phyloP scores from a whole-genome alignment of 2,329 filamentous ascomycete genomes.

The Fusarium tupiense region DNA sequence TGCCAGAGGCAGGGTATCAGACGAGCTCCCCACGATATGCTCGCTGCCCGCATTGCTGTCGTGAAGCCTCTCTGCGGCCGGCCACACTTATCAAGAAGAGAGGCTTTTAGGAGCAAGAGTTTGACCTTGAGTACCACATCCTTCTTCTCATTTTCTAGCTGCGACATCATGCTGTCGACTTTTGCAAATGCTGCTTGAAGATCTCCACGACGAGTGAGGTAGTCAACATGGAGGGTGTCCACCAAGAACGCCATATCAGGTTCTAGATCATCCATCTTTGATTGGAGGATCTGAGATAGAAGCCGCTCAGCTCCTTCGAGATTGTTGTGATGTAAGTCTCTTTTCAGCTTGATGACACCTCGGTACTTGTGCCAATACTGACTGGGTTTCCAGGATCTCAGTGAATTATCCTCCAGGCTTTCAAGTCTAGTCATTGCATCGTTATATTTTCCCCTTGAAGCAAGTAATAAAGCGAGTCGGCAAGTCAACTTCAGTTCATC shows the following conservation, averaged over 20 bases:
- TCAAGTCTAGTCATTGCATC: constrained; percentile 64
- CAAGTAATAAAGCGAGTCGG: constrained; percentile 69
- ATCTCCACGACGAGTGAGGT: constrained; percentile 59
- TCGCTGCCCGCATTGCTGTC: constrained; percentile 77
- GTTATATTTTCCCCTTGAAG: constrained; percentile 75
- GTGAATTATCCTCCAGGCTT: constrained; percentile 64
- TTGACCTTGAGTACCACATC: constrained; percentile 74
- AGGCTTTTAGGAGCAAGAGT: constrained; percentile 77
- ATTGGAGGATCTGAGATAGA: constrained; percentile 63
- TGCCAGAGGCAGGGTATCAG: constrained; percentile 78
- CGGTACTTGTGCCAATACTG: constrained; percentile 77
- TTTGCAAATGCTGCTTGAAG: constrained; percentile 59
- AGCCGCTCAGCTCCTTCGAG: constrained; percentile 61
- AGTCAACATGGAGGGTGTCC: constrained; percentile 63
- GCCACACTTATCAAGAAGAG: constrained; percentile 73
- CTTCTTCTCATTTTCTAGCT: constrained; percentile 56
- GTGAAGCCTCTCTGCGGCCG: constrained; percentile 81
- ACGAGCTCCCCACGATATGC: constrained; percentile 74
- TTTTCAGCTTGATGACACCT: constrained; percentile 71
- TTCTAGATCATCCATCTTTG: constrained; percentile 60
- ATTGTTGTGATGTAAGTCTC: constrained; percentile 67
- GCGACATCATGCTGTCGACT: constrained; percentile 56
- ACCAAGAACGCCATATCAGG: constrained; percentile 62
- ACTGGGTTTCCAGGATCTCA: constrained; percentile 79
- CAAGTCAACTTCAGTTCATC: constrained; percentile 81